phyloP scores from a whole-genome alignment of 2,329 filamentous ascomycete genomes.

The Sordariomycetes sp. region DNA sequence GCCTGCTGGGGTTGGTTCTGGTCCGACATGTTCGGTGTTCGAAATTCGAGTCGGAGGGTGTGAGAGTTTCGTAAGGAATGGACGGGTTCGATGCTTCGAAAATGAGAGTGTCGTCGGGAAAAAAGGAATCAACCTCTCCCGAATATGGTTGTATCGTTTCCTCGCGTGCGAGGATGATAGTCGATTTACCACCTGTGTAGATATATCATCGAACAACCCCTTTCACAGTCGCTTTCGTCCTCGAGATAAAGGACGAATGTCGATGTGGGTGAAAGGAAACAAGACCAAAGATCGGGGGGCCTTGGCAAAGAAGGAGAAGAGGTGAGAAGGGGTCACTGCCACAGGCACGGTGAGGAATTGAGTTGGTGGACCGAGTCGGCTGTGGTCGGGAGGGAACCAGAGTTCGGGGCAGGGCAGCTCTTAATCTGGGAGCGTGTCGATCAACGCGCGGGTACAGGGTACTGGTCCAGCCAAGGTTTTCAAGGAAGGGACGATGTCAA shows the following conservation, averaged over 20 bases:
- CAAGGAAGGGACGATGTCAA: background rate
- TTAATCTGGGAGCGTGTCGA: background rate
- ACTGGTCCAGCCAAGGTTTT: background rate
- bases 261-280: background rate
- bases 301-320: background rate
- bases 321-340: background rate
- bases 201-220: background rate
- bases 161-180: background rate
- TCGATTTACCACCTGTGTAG: background rate
- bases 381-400: background rate
- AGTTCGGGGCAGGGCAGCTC: background rate
- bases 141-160: background rate
- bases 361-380: background rate
- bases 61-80: no score
- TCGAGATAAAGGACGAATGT: background rate
- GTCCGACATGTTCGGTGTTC: no score
- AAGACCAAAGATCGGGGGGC: background rate
- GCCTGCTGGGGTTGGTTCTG: background rate
- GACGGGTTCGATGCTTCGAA: background rate
- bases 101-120: background rate
- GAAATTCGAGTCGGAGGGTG: no score
- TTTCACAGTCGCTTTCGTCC: background rate
- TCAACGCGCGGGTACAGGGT: background rate
- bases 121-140: background rate
- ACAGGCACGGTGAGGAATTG: background rate